Evolutionary conservation across 1,284 basidiomycete genomes (phyloP), one percentile per base, ranked within the genome.

Genomic region (Earliella scabrosa): DNA sequence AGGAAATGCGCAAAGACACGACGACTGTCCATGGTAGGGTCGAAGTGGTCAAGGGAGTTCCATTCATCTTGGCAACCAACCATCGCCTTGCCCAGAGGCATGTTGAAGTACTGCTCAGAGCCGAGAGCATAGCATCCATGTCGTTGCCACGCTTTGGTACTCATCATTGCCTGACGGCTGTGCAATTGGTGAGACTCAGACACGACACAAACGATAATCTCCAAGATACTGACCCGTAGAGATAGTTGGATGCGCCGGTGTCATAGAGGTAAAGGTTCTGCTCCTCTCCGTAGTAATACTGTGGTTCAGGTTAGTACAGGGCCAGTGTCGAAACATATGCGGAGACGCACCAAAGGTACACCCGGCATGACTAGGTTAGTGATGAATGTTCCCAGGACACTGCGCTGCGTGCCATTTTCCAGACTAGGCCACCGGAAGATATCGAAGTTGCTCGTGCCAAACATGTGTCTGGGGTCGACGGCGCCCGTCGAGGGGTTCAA

Each of bases 31-130:
- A 86, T 77, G 0, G 93, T 95, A 29, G 93, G 92, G 72, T 97
- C 94, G 70, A 96, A 95, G 71, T 96, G 94, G 68, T 97, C 94
- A 23, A 95, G 82, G 3, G 89, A 84, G 70, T 95, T 95, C 90
- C 90, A 93, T 64, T 90, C 86, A 68, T 96, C 92, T 54, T 88
- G 67, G 69, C 94, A 97, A 49, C 93, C 93, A 23, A 92, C 76
- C 32, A 93, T 71, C 6, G 89, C 76, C 64, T 85, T 87, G 57
- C 91, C 88, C 59, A 95, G 77, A 2, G 90, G 89, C 82, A 95
- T 90, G 72, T 95, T 91, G 79, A 87, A 96, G 75, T 94, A 96
- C 68, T 96, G 93, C 59, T 85, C 81, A 4, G 94, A 95, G 27
- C 94, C 94, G 35, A 95, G 83, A 51, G 79, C 81, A 74, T 96